Evolutionary conservation across 2,329 filamentous ascomycete species (phyloP).

Genomic region (Geosmithia flava): DNA sequence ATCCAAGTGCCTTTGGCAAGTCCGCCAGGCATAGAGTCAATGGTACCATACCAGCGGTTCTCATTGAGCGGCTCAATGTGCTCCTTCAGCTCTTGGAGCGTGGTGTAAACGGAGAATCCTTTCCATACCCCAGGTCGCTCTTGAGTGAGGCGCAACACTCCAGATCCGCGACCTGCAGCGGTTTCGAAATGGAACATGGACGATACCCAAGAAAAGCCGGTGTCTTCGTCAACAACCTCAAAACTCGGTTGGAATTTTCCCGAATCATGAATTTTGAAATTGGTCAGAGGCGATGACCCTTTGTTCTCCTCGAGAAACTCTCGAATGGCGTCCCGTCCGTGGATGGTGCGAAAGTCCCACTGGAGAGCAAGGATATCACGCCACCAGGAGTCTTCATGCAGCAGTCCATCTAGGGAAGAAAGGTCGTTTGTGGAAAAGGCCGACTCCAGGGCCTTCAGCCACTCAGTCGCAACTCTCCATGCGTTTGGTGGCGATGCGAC

Average conservation of each 20-base stretch:
- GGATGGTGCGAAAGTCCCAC: conserved; percentile 16
- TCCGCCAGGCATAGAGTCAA: conserved; percentile 16
- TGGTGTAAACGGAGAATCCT: conserved; percentile 44
- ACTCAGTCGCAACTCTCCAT: conserved; percentile 1
- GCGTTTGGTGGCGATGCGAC: background rate
- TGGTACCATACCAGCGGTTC: conserved; percentile 3
- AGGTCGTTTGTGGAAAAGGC: background rate
- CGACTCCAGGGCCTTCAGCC: background rate
- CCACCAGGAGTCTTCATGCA: conserved; percentile 14
- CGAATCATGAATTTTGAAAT: background rate
- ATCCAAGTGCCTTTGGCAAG: conserved; percentile 7
- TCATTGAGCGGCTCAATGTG: conserved; percentile 29
- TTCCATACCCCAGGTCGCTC: conserved; percentile 28
- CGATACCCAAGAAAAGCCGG: conserved; percentile 2
- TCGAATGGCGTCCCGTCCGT: conserved; percentile 6
- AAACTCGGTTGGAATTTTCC: conserved; percentile 17
- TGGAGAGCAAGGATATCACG: conserved; percentile 12
- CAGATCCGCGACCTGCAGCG: conserved; percentile 5
- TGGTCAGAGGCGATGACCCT: background rate
- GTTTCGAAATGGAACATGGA: conserved; percentile 6
- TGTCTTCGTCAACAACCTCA: conserved; percentile 8
- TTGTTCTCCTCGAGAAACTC: conserved; percentile 1
- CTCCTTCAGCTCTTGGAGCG: conserved; percentile 33
- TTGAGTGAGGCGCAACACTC: conserved; percentile 6
- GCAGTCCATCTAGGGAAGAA: conserved; percentile 6